Evolutionary conservation across 23 red algal genomes (phyloP).

Genomic region (Pyropia yezoensis): DNA sequence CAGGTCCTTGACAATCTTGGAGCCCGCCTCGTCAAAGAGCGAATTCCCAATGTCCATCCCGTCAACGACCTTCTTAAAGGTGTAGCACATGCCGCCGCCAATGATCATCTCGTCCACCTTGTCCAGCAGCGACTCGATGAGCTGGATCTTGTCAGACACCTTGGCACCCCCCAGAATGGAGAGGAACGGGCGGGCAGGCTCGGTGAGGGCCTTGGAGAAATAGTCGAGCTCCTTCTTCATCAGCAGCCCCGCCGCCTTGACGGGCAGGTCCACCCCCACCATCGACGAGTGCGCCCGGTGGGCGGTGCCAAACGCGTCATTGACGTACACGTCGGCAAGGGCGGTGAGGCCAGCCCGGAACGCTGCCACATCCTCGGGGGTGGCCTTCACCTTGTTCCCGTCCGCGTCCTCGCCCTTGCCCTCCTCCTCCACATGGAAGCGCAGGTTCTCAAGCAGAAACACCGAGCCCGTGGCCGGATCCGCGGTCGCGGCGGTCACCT

Average conservation of each 20-base stretch:
- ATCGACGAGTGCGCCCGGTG: slow-evolving; percentile 87
- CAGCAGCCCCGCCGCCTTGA: slow-evolving; percentile 70
- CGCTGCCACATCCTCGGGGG: slow-evolving; percentile 15
- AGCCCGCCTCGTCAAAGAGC: slow-evolving; percentile 82
- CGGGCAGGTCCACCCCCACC: slow-evolving; percentile 78
- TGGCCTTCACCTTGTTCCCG: slow-evolving; percentile 81
- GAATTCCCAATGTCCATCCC: slow-evolving; percentile 74
- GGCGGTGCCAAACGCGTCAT: slow-evolving; percentile 96
- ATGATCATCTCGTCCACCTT: slow-evolving; percentile 99
- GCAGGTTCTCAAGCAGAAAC: slow-evolving; percentile 85
- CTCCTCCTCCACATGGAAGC: slow-evolving; percentile 84
- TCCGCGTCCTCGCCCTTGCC: slow-evolving; percentile 73
- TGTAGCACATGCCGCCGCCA: slow-evolving; percentile 87
- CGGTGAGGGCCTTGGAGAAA: slow-evolving; percentile 71
- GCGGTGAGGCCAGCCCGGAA: slow-evolving; percentile 58
- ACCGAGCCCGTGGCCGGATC: slow-evolving; percentile 65
- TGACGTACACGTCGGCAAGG: slow-evolving; percentile 83
- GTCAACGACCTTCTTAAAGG: slow-evolving; percentile 72
- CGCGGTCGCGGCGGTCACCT: slow-evolving; percentile 44
- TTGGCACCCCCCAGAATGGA: slow-evolving; percentile 85
- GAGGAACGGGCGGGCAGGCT: slow-evolving; percentile 68
- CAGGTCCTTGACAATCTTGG: slow-evolving; percentile 61
- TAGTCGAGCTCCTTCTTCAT: slow-evolving; percentile 98
- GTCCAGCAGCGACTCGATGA: slow-evolving; percentile 79
- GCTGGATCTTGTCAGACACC: slow-evolving; percentile 92